These are phyloP conservation scores for Tolypocladium capitatum DNA, from an alignment of 2,329 filamentous ascomycete species.

Conservation along the genomic window DNA sequence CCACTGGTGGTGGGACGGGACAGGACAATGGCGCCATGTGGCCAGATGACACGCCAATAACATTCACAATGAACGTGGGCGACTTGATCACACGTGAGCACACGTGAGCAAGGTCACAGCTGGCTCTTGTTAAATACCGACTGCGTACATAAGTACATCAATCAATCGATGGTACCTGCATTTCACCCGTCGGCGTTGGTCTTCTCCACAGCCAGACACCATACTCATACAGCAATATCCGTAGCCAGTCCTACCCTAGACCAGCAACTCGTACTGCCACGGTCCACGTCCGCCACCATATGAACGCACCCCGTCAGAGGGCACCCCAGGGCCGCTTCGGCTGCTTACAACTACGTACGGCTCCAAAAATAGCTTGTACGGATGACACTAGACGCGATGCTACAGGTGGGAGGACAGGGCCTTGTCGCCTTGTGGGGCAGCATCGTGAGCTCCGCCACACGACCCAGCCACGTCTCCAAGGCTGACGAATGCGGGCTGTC, in stretches of 20 bases:
- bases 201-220: background rate
- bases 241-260: background rate
- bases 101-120: background rate
- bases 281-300: background rate
- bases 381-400: background rate
- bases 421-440: background rate
- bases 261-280: background rate
- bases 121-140: no score
- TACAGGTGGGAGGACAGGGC: background rate
- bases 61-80: background rate
- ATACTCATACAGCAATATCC: no score
- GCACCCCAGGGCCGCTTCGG: background rate
- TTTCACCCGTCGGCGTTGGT: background rate
- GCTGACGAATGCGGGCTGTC: slow-evolving; percentile 14
- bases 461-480: slow-evolving; percentile 16
- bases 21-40: background rate
- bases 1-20: no score
- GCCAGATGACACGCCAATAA: background rate
- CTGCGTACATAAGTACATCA: background rate
- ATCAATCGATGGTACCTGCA: no score
- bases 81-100: background rate
- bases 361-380: background rate
- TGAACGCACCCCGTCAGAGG: background rate
- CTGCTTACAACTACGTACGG: no score
- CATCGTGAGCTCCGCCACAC: slow-evolving; percentile 1